phyloP scores from a whole-genome alignment of 768 basidiomycete genomes.

The Hortiboletus campestris region DNA sequence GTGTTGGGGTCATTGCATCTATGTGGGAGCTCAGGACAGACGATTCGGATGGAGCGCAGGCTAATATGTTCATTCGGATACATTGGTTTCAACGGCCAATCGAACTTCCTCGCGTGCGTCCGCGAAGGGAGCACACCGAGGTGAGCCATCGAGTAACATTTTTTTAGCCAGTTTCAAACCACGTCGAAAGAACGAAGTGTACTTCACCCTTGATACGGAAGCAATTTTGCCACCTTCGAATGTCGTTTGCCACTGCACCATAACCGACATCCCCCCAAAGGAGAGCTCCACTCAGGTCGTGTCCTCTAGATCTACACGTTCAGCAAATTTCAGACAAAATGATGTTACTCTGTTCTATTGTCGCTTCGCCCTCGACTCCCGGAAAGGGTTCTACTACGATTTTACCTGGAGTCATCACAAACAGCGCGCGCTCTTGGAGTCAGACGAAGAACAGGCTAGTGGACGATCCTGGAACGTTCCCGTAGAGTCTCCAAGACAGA shows the following conservation, averaged over 20 bases:
- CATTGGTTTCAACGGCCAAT: conserved; percentile 76
- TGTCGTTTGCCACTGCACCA: conserved; percentile 51
- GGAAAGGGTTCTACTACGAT: conserved; percentile 59
- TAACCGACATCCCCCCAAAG: conserved; percentile 34
- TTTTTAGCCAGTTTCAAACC: not conserved
- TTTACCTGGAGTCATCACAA: conserved; percentile 58
- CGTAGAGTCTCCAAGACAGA: conserved; percentile 18
- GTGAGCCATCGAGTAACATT: conserved; percentile 36
- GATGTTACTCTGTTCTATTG: conserved; percentile 50
- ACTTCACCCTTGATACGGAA: conserved; percentile 54
- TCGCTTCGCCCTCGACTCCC: conserved; percentile 54
- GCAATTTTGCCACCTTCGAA: conserved; percentile 50
- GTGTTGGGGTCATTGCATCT: conserved; percentile 66
- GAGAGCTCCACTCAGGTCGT: conserved; percentile 3
- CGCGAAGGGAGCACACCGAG: conserved; percentile 56
- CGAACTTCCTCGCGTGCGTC: conserved; percentile 59
- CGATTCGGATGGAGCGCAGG: conserved; percentile 26
- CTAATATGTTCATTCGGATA: conserved; percentile 54
- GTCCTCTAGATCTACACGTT: conserved; percentile 13
- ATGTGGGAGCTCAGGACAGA: conserved; percentile 57
- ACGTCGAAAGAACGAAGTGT: conserved; percentile 65
- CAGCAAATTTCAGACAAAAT: conserved; percentile 10
- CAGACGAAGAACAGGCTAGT: conserved; percentile 29
- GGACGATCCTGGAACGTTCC: conserved; percentile 51
- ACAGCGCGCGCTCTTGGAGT: conserved; percentile 33